A percentile compares a stretch with the other conserved stretches of the same genome.
Conservation (phyloP, 2,329 filamentous ascomycete genomes). For the Aspergillus sp. region DNA sequence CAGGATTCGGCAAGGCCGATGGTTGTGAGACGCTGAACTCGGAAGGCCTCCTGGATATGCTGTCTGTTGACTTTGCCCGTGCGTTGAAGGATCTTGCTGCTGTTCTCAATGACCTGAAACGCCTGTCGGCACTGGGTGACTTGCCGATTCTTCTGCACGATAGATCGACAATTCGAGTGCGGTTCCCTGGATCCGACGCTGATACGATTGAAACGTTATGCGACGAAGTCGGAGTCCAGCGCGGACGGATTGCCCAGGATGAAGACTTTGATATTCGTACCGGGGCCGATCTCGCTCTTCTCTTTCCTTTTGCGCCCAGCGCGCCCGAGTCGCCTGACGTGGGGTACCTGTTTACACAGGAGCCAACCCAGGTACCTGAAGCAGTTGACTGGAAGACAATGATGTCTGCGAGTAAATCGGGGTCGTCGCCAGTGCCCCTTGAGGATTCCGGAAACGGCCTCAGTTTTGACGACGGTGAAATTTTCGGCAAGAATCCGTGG, state of each 20-base stretch:
- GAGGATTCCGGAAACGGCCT: conserved; percentile 19
- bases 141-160: conserved; percentile 68
- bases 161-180: conserved; percentile 60
- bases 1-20: conserved; percentile 26
- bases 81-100: conserved; percentile 74
- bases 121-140: conserved; percentile 68
- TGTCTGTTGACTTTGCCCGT: conserved; percentile 80
- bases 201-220: conserved; percentile 74
- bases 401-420: conserved; percentile 34
- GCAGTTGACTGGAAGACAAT: conserved; percentile 50
- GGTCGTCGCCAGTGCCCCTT: conserved; percentile 16
- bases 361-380: conserved; percentile 25
- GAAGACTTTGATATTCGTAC: conserved; percentile 58
- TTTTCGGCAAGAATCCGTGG: conserved; percentile 46
- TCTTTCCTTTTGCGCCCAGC: conserved; percentile 77
- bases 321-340: conserved; percentile 36
- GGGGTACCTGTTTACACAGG: conserved; percentile 35
- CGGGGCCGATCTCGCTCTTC: conserved; percentile 64
- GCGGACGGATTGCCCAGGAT: conserved; percentile 73
- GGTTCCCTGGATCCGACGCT: conserved; percentile 84
- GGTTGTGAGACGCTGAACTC: conserved; percentile 61
- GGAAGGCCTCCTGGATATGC: conserved; percentile 71
- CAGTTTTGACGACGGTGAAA: conserved; percentile 34
- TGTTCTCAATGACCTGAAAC: conserved; percentile 71
- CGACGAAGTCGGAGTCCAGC: conserved; percentile 72